A percentile compares a stretch with the other conserved stretches of the same genome.
Evolutionary conservation across 2,329 filamentous ascomycete genomes (phyloP).

Genomic region (Fusarium miscanthi): DNA sequence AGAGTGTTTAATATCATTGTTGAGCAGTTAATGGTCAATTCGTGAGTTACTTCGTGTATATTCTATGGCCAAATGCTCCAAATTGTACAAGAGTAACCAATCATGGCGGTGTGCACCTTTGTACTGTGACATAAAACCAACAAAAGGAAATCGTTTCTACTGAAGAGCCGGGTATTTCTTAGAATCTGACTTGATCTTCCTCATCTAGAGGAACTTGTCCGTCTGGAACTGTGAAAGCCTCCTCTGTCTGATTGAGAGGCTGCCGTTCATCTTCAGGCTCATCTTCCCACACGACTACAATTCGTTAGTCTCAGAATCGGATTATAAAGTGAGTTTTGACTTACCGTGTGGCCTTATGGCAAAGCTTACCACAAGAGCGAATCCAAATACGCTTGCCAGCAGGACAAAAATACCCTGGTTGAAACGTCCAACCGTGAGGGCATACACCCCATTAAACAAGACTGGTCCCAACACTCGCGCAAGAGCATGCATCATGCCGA

Average conservation of each 20-base stretch:
- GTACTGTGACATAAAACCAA: background rate
- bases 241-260: slow-evolving; percentile 30
- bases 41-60: slow-evolving; percentile 17
- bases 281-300: slow-evolving; percentile 51
- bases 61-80: slow-evolving; percentile 10
- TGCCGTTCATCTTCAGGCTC: slow-evolving; percentile 40
- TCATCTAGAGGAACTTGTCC: slow-evolving; percentile 40
- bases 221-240: slow-evolving; percentile 13
- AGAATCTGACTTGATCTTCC: slow-evolving; percentile 47
- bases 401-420: slow-evolving; percentile 87
- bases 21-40: background rate
- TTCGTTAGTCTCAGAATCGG: slow-evolving; percentile 24
- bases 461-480: slow-evolving; percentile 82
- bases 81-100: background rate
- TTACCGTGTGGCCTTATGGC: slow-evolving; percentile 80
- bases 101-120: background rate
- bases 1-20: background rate
- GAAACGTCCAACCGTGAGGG: slow-evolving; percentile 79
- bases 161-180: slow-evolving; percentile 9
- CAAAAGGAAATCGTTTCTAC: background rate
- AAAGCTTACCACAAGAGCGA: slow-evolving; percentile 74
- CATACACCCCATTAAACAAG: slow-evolving; percentile 88
- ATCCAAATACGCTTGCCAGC: slow-evolving; percentile 72
- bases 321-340: slow-evolving; percentile 50
- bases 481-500: slow-evolving; percentile 85